Evolutionary conservation across 305 asterid species (phyloP), one percentile per base, ranked within the genome.

Genomic region (Fraxinus xanthoxyloides): DNA sequence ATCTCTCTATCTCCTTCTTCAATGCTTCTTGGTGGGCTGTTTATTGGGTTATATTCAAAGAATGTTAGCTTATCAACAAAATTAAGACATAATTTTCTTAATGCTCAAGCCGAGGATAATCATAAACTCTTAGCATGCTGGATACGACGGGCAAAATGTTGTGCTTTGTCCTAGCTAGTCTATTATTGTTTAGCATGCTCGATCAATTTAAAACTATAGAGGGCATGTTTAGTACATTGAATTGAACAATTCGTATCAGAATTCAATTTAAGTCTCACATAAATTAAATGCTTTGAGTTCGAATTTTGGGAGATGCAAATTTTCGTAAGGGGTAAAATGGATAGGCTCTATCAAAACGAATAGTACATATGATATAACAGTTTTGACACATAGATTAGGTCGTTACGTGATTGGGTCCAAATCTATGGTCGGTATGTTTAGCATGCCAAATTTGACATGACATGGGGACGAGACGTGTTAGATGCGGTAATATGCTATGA

Each of bases 1-100:
- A 85, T 79, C 97, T 88, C 87, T 93, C 98, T 21, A 92, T 90
- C 90, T 93, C 97, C 85, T 90, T 94, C 88, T 89, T 92, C 87
- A 94, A 31, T 48, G 97, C 97, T 78, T 91, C 97, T 87, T 94
- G 96, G 84, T 94, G 98, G 24, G 98, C 98, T 94, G 89, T 51
- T 46, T 17, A 74, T 78, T 17, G 9, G 15, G 10, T 38, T 77
- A 5, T 10, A 48, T 48, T 17, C 61, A 48, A 48, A 48, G 21
- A 48, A 15, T 48, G 61, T 48, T 48, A 17, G 61, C 61, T 48
- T 48, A 48, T 48, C 1, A 31, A 28, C 4, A 30, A 35, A 51
- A 51, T 51, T 51, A 9, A 17, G 63, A 51, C 63, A 17, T 15
- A 51, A 51, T 17, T 17, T n/a, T 51, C 24, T 17, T 51, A 51